Evolutionary conservation across 2,329 filamentous ascomycete genomes (phyloP).

Genomic region (Hymenoscyphus infarciens): DNA sequence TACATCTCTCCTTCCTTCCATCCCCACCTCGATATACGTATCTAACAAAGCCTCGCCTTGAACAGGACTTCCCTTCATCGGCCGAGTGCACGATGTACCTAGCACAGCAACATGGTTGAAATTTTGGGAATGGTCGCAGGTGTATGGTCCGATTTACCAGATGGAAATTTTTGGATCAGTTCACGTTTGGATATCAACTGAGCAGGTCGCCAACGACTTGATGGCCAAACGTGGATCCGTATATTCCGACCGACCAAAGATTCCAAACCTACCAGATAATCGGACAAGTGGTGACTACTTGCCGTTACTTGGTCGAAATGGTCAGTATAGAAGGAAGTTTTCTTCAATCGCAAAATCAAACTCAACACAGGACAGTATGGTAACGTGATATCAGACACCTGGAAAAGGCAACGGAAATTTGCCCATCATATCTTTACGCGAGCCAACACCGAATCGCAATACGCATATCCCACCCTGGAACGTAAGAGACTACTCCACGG

Average conservation of each 20-base stretch:
- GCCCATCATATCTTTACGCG: constrained; percentile 43
- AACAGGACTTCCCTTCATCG: constrained; percentile 43
- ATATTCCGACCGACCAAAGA: constrained; percentile 47
- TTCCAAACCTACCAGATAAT: constrained; percentile 47
- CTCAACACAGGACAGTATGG: not conserved
- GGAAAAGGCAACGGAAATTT: constrained; percentile 47
- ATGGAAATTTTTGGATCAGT: constrained; percentile 44
- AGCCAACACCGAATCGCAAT: constrained; percentile 38
- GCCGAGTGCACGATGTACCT: constrained; percentile 45
- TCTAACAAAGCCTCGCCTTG: constrained; percentile 11
- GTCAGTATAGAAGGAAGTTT: constrained; percentile 27
- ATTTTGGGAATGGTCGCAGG: constrained; percentile 46
- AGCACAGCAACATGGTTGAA: constrained; percentile 43
- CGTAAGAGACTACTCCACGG: constrained; percentile 39
- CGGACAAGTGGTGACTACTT: constrained; percentile 46
- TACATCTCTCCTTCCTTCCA: not conserved
- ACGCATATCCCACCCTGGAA: constrained; percentile 43
- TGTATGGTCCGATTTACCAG: constrained; percentile 46
- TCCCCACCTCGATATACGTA: not conserved
- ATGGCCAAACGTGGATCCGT: constrained; percentile 41
- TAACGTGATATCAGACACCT: constrained; percentile 39
- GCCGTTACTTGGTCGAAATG: constrained; percentile 43
- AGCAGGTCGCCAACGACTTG: constrained; percentile 44
- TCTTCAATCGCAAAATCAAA: not conserved
- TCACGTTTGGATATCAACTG: constrained; percentile 48